Conservation (phyloP, 2,329 filamentous ascomycete genomes). For the Trichoderma cornu-damae region DNA sequence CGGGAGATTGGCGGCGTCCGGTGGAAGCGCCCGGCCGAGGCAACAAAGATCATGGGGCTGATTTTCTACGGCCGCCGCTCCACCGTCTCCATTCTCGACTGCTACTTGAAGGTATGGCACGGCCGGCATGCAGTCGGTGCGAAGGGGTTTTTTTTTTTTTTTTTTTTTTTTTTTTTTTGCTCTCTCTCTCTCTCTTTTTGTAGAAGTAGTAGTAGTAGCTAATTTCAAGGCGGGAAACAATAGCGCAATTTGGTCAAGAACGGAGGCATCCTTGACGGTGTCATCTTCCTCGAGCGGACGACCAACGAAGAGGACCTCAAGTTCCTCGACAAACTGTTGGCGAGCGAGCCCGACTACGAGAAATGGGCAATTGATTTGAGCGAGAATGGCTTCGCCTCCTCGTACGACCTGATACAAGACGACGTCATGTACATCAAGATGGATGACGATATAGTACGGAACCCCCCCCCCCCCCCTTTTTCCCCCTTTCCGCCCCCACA, state of each 20-base stretch:
- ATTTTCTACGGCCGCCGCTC: constrained; percentile 43
- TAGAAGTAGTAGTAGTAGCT: too few species aligned
- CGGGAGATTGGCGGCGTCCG: constrained; percentile 4
- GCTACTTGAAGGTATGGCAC: constrained; percentile 38
- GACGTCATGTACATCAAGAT: constrained; percentile 40
- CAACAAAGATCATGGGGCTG: constrained; percentile 39
- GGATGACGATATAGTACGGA: constrained; percentile 37
- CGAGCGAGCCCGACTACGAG: constrained; percentile 35
- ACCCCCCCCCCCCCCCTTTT: too few species aligned
- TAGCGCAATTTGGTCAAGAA: constrained; percentile 42
- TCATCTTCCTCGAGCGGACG: constrained; percentile 42
- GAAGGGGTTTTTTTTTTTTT: neutral
- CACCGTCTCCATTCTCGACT: constrained; percentile 43
- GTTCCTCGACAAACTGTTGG: constrained; percentile 37
- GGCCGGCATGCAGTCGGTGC: neutral
- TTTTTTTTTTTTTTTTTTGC: too few species aligned
- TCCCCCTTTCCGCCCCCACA: too few species aligned
- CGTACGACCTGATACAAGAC: constrained; percentile 44
- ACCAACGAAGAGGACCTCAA: constrained; percentile 35
- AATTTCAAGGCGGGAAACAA: too few species aligned
- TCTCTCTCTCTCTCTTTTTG: too few species aligned
- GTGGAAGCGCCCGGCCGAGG: constrained; percentile 14
- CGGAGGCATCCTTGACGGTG: constrained; percentile 41
- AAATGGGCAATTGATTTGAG: constrained; percentile 34
- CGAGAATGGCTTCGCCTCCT: constrained; percentile 33